phyloP scores from a whole-genome alignment of 2,329 filamentous ascomycete genomes.

The Epichloe uncinata region DNA sequence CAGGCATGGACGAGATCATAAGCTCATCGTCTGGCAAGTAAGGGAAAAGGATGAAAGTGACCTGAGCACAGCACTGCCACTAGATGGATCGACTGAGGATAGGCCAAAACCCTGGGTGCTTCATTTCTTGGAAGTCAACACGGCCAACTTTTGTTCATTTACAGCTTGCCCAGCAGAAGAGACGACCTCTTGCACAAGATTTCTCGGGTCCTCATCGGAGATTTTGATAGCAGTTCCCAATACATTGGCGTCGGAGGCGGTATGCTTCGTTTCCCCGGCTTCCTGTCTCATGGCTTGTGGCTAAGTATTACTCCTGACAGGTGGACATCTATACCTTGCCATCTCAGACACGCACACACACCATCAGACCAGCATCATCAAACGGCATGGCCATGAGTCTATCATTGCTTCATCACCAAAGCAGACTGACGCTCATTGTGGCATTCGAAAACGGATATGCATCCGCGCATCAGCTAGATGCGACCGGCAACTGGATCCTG shows the following conservation, averaged over 20 bases:
- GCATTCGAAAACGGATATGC: slow-evolving; percentile 80
- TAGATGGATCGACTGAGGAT: slow-evolving; percentile 41
- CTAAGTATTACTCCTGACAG: slow-evolving; percentile 17
- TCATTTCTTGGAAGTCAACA: slow-evolving; percentile 73
- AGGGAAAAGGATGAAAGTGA: slow-evolving; percentile 42
- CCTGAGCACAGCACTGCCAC: slow-evolving; percentile 56
- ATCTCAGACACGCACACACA: slow-evolving; percentile 53
- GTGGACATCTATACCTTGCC: slow-evolving; percentile 81
- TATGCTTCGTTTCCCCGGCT: slow-evolving; percentile 21
- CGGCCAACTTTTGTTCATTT: slow-evolving; percentile 91
- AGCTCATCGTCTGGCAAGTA: slow-evolving; percentile 74
- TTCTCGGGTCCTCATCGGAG: slow-evolving; percentile 18
- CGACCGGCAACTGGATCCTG: slow-evolving; percentile 28
- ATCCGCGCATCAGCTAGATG: slow-evolving; percentile 45
- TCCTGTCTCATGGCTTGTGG: too few relatives aligned
- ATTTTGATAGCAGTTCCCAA: slow-evolving; percentile 72
- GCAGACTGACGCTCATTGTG: slow-evolving; percentile 48
- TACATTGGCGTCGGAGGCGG: slow-evolving; percentile 56
- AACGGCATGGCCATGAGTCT: slow-evolving; percentile 86
- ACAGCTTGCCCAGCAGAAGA: slow-evolving; percentile 38
- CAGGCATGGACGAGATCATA: slow-evolving; percentile 85
- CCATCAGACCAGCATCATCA: slow-evolving; percentile 34
- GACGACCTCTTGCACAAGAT: slow-evolving; percentile 10
- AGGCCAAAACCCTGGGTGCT: slow-evolving; percentile 70
- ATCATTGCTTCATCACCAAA: slow-evolving; percentile 38